Conservation (phyloP, 352 stramenopile species). For the Globisporangium iwayamae region DNA sequence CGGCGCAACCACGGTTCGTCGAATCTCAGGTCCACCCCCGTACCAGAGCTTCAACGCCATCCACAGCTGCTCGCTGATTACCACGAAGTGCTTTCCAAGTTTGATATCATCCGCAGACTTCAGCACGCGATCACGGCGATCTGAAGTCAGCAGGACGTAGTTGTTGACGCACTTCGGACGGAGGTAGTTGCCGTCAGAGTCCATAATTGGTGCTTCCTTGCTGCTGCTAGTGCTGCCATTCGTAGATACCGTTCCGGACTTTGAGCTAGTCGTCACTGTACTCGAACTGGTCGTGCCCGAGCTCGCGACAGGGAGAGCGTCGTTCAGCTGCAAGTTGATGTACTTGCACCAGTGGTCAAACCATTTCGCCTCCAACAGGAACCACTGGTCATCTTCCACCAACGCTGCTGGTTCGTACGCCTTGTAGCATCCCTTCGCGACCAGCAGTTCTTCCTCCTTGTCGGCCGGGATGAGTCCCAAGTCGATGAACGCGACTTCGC, state of each 20-base stretch:
- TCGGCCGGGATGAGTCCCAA: constrained; percentile 62
- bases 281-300: constrained; percentile 17
- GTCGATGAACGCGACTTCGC: constrained; percentile 82
- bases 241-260: constrained; percentile 20
- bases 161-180: constrained; percentile 86
- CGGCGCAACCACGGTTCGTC: constrained; percentile 73
- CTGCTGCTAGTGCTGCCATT: constrained; percentile 24
- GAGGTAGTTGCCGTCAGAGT: constrained; percentile 75
- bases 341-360: constrained; percentile 86
- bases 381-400: constrained; percentile 84
- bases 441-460: constrained; percentile 76
- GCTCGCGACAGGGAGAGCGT: constrained; percentile 39
- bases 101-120: constrained; percentile 76
- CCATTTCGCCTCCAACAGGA: constrained; percentile 80
- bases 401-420: constrained; percentile 62
- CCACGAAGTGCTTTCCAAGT: constrained; percentile 76
- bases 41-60: constrained; percentile 92
- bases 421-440: constrained; percentile 72
- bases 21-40: constrained; percentile 84
- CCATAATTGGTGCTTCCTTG: constrained; percentile 71
- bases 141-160: constrained; percentile 63
- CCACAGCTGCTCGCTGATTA: constrained; percentile 87
- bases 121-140: constrained; percentile 67
- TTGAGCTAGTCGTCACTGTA: constrained; percentile 10
- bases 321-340: constrained; percentile 33